phyloP scores from a whole-genome alignment of 305 asterid genomes.

The Plantago lanceolata region DNA sequence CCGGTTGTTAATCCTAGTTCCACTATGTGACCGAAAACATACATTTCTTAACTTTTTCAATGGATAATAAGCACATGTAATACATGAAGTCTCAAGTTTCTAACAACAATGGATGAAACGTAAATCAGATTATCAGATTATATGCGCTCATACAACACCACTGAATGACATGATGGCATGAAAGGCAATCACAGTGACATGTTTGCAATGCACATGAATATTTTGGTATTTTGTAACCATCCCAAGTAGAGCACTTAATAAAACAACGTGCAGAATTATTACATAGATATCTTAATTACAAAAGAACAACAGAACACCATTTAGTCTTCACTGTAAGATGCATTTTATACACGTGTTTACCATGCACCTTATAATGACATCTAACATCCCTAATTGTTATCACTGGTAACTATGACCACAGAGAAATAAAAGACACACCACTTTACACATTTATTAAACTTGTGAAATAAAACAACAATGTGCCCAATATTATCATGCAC shows the following conservation, averaged over 20 bases:
- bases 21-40: no score
- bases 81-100: neutral
- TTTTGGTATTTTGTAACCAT: neutral
- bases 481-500: no score
- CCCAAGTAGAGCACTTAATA: neutral
- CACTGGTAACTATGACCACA: neutral
- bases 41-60: no score
- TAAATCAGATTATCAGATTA: neutral
- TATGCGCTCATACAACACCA: neutral
- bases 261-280: neutral
- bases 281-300: neutral
- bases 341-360: neutral
- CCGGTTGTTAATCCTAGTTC: no score
- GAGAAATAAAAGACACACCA: no score
- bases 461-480: no score
- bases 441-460: no score
- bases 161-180: neutral
- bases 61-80: no score
- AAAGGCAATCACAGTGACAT: neutral
- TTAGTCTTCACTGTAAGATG: neutral
- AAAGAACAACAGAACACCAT: neutral
- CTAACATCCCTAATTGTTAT: neutral
- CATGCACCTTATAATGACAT: slow-evolving; percentile 2
- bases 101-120: neutral
- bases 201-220: neutral